Percentiles rank a stretch among this genome's conserved stretches.
phyloP scores from a whole-genome alignment of 225 moss, liverwort and hornwort species.

The Antitrichia curtipendula region DNA sequence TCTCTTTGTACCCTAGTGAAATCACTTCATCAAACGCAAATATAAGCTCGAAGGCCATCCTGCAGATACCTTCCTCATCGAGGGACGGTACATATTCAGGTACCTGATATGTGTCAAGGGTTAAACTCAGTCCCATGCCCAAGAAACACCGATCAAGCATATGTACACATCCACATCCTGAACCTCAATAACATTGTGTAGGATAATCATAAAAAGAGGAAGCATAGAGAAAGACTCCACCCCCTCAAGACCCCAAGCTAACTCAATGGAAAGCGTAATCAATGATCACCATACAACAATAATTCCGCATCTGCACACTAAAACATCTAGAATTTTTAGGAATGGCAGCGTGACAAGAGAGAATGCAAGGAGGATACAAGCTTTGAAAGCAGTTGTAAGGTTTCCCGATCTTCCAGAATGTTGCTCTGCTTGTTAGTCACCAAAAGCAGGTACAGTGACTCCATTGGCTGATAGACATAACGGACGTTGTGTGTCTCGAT shows the following conservation, averaged over 20 bases:
- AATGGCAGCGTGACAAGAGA: not conserved
- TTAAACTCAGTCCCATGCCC: not conserved
- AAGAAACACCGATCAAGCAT: not conserved
- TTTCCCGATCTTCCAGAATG: conserved; percentile 94
- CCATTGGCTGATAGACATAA: conserved; percentile 94
- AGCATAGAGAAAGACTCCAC: not conserved
- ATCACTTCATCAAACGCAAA: conserved; percentile 95
- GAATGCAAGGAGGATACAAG: conserved; percentile 56
- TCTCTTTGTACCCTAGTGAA: conserved; percentile 78
- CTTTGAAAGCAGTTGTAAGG: conserved; percentile 79
- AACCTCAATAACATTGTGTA: not conserved
- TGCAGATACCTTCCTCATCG: conserved; percentile 82
- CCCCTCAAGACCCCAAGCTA: not conserved
- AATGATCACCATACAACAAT: not conserved
- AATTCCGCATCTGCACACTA: not conserved
- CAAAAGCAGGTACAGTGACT: conserved; percentile 83
- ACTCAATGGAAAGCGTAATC: not conserved
- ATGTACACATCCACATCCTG: not conserved
- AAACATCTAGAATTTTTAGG: not conserved
- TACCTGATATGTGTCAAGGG: conserved; percentile 38
- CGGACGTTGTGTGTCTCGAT: conserved; percentile 90
- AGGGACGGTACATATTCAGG: conserved; percentile 75
- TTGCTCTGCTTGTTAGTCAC: conserved; percentile 95
- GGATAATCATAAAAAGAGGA: not conserved
- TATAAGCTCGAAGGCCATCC: conserved; percentile 74